Conservation (phyloP, 257 asterid genomes). For the Solanum tacnaense region DNA sequence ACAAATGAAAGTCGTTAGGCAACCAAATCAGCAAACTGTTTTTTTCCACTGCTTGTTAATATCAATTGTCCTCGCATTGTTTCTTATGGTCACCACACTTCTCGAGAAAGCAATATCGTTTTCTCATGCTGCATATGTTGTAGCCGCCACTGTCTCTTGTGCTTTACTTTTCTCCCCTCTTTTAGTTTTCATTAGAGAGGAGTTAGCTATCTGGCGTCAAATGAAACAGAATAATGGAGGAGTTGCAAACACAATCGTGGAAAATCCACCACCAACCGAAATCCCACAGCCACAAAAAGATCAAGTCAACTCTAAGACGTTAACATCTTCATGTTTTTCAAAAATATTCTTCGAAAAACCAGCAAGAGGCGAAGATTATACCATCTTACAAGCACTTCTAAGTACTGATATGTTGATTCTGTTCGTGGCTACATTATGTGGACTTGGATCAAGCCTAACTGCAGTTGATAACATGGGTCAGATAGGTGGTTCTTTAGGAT, state of each 20-base stretch:
- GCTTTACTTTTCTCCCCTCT: constrained; percentile 18
- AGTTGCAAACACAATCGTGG: background rate
- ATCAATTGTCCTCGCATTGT: constrained; percentile 11
- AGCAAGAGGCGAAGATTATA: constrained; percentile 24
- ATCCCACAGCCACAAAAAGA: background rate
- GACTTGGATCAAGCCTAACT: constrained; percentile 25
- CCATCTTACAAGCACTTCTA: constrained; percentile 23
- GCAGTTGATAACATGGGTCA: constrained; percentile 28
- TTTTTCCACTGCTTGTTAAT: constrained; percentile 11
- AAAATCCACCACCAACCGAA: background rate
- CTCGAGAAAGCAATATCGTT: constrained; percentile 17
- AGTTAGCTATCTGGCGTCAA: constrained; percentile 13
- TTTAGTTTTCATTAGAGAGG: constrained; percentile 19
- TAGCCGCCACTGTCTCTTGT: constrained; percentile 18
- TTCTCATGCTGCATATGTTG: constrained; percentile 11
- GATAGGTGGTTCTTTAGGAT: constrained; percentile 24
- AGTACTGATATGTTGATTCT: constrained; percentile 22
- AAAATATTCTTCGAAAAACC: constrained; percentile 14
- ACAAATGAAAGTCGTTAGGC: constrained; percentile 14
- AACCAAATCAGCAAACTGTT: constrained; percentile 22
- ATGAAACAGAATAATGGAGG: background rate
- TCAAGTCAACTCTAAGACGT: background rate
- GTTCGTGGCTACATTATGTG: constrained; percentile 21
- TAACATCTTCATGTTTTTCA: background rate
- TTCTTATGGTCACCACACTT: constrained; percentile 15